Evolutionary conservation across 2,329 filamentous ascomycete species (phyloP), one percentile per base, ranked within the genome.

Genomic region (Aureobasidium sp.): DNA sequence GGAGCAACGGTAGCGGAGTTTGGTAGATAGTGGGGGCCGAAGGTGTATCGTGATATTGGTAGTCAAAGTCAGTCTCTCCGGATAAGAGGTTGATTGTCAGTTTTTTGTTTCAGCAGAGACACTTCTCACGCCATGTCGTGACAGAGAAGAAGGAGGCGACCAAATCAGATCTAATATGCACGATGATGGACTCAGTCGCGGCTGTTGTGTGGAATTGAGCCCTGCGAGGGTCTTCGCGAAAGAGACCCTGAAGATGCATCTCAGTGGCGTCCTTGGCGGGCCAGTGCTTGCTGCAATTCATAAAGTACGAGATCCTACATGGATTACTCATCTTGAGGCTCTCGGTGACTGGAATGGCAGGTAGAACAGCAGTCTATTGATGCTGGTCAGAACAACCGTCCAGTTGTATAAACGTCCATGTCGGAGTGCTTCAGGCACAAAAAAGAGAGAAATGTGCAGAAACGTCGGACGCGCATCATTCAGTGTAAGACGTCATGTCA

Each of bases 231-330:
- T 34, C 47, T 25, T 34, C 10, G 16, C 47, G 39, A 6, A 29
- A 55, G 41, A 49, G 55, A 59, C 55, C 55, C 58, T 51, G 36
- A 3, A 37, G 41, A 37, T 32, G 58, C 37, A 53, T 53, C 58
- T 61, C 27, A 21, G 49, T 61, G 58, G 41, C 58, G 47, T 51
- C 14, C 58, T 61, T 53, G 49, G 49, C 58, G 25, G 47, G 48
- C 45, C 58, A 53, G 47, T 51, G 47, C 58, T 21, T 21, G 21
- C 21, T 42, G 29, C 36, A 41, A 16, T 60, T 39, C 45, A 37
- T 60, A 14, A 50, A 25, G 30, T 16, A 58, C 37, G 37, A 54
- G 36, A 54, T 42, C 50, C 36, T 11, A 13, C 11, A 8, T 13
- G 13, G 42, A 16, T 58, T 45, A 45, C 6, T 36, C 30, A 58